Evolutionary conservation across 2,329 filamentous ascomycete genomes (phyloP), one percentile per base, ranked within the genome.

Genomic region (Cordyceps javanica): DNA sequence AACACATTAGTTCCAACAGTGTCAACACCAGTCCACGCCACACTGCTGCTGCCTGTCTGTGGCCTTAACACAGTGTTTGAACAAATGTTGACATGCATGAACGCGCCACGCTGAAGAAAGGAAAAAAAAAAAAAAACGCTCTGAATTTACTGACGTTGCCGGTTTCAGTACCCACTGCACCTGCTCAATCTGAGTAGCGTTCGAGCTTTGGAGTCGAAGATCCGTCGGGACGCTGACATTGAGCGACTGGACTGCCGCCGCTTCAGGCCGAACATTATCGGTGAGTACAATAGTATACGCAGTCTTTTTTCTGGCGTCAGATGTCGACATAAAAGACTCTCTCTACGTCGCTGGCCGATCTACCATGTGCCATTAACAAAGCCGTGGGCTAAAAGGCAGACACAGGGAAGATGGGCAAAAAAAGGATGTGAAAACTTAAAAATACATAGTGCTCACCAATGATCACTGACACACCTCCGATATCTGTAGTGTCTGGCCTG

Each of bases 181-280:
- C 72, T 91, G 42, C 71, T 90, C 53, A 89, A 82, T 62, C 69
- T 90, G 19, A 77, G 79, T 46, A 88, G 84, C 61, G 75, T 90
- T 23, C 79, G 80, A 50, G 78, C 84, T 50, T 76, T 89, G 26
- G 82, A 85, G 59, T 70, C 74, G 2, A 74, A 81, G 48, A 76
- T 89, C 8, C 75, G 78, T 1, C 78, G 77, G 62, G 77, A 78
- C 51, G 71, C 77, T 25, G 65, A 66, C 7, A 66, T 80, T 19
- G 74, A 76, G 28, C 72, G 77, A 28, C 75, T 91, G 0, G 82
- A 87, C 57, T 80, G 82, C 9, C 72, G 80, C 16, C 80, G 86
- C 13, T 91, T 90, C 70, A 80, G 88, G 25, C 81, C 88, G 38
- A 91, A 92, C 64, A 83, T 92, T 34, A 85, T 90, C 62, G 72